These are phyloP conservation scores for Picea sitchensis DNA, from an alignment of 75 land plant genomes.

Conservation along the genomic window DNA sequence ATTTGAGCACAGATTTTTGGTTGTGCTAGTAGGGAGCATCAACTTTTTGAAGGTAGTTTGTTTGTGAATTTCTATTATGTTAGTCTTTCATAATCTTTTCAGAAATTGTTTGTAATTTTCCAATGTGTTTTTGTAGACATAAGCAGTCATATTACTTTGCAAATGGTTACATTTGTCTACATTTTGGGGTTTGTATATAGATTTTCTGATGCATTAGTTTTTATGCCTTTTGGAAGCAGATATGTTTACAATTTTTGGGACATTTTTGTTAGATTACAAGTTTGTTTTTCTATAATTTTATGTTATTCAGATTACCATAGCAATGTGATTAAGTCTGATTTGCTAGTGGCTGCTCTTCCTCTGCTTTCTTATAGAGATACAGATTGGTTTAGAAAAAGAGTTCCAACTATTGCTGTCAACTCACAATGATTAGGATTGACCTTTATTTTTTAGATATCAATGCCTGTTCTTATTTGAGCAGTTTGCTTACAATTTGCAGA, in stretches of 20 bases:
- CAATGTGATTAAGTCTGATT: too few relatives aligned
- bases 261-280: not conserved
- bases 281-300: too few relatives aligned
- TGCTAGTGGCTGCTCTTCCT: too few relatives aligned
- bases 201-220: too few relatives aligned
- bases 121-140: too few relatives aligned
- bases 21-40: not conserved
- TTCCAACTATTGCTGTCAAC: too few relatives aligned
- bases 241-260: not conserved
- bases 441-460: not conserved
- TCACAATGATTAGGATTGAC: not conserved
- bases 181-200: too few relatives aligned
- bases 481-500: slow-evolving; percentile 17
- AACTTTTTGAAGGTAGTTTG: not conserved
- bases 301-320: too few relatives aligned
- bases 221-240: not conserved
- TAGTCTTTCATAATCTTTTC: not conserved
- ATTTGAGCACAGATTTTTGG: not conserved
- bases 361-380: too few relatives aligned
- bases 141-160: too few relatives aligned
- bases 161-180: too few relatives aligned
- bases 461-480: slow-evolving; percentile 1
- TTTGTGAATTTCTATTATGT: not conserved
- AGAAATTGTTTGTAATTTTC: not conserved
- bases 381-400: too few relatives aligned